A percentile compares a stretch with the other conserved stretches of the same genome.
Conservation (phyloP, 345 rosid species). For the Salix dunnii region DNA sequence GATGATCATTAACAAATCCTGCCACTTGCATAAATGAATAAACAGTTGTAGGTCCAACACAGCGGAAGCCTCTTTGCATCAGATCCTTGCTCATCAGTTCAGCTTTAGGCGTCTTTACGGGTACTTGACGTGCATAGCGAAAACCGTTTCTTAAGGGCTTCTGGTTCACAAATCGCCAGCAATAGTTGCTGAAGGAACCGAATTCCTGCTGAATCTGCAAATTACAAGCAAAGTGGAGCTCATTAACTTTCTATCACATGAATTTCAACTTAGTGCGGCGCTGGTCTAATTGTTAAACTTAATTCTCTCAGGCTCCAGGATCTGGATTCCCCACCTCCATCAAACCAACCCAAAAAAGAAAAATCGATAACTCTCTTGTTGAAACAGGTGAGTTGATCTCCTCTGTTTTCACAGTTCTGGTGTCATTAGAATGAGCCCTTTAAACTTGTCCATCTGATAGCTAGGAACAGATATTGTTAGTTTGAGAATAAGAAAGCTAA, state of each 20-base stretch:
- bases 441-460: not conserved
- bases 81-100: constrained; percentile 83
- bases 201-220: constrained; percentile 76
- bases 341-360: not conserved
- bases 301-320: not conserved
- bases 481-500: not conserved
- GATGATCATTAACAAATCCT: constrained; percentile 82
- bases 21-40: constrained; percentile 87
- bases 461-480: not conserved
- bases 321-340: not conserved
- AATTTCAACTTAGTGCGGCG: not conserved
- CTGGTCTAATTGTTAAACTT: not conserved
- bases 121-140: constrained; percentile 74
- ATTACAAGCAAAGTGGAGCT: constrained; percentile 1
- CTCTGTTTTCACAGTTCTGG: not conserved
- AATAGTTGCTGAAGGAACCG: constrained; percentile 75
- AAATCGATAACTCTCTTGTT: not conserved
- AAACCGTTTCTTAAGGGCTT: constrained; percentile 59
- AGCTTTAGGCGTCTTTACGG: constrained; percentile 83
- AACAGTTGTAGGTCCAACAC: constrained; percentile 82
- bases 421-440: not conserved
- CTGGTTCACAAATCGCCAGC: constrained; percentile 74
- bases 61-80: constrained; percentile 88
- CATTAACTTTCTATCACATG: not conserved
- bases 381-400: not conserved